Percentiles rank a stretch among this genome's conserved stretches.
Evolutionary conservation across 2,329 filamentous ascomycete species (phyloP).

Genomic region (Coniochaeta sp.): DNA sequence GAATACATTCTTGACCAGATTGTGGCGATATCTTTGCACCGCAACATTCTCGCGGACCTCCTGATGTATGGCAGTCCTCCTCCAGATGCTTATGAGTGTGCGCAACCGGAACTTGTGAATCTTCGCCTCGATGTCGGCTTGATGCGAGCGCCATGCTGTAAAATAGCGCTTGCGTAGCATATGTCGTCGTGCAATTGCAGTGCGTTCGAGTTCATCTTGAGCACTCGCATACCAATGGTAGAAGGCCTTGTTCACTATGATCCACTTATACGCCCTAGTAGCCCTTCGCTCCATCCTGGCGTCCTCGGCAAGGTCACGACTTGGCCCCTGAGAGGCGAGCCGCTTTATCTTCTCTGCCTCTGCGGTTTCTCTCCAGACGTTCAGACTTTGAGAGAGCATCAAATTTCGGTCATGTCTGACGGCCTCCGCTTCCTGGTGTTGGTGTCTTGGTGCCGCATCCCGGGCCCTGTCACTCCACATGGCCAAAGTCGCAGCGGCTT

Average conservation of each 20-base stretch:
- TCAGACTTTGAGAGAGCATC: neutral
- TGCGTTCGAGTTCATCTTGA: conserved; percentile 56
- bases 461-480: neutral
- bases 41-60: conserved; percentile 16
- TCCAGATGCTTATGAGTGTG: conserved; percentile 20
- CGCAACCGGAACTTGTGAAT: conserved; percentile 26
- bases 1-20: conserved; percentile 18
- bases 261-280: conserved; percentile 55
- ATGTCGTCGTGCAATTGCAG: conserved; percentile 60
- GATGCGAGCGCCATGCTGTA: conserved; percentile 61
- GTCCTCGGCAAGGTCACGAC: conserved; percentile 10
- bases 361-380: neutral
- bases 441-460: neutral
- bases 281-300: conserved; percentile 51
- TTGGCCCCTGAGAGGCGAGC: conserved; percentile 48
- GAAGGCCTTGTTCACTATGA: conserved; percentile 56
- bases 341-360: conserved; percentile 32
- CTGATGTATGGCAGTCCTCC: conserved; percentile 12
- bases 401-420: neutral
- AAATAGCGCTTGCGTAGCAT: conserved; percentile 64
- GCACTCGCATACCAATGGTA: conserved; percentile 62
- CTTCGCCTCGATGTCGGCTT: conserved; percentile 49
- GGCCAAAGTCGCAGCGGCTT: neutral
- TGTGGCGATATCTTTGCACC: conserved; percentile 18
- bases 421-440: neutral